phyloP scores from a whole-genome alignment of 2,329 filamentous ascomycete genomes.

The Ophiostoma angusticollis region DNA sequence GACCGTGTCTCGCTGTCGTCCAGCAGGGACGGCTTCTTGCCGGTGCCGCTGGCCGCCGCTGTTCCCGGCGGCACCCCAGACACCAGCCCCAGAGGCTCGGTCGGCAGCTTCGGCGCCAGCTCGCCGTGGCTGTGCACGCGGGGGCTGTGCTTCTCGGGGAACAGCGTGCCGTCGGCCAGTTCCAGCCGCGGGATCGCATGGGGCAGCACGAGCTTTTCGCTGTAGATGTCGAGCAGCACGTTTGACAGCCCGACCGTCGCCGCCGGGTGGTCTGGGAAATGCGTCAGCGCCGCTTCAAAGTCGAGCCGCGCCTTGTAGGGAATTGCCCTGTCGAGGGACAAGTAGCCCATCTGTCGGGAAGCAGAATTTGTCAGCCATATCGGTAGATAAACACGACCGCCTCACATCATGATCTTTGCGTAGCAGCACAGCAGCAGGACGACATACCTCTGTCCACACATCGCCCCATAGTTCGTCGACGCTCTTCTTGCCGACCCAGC shows the following conservation, averaged over 20 bases:
- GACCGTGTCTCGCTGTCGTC: neutral
- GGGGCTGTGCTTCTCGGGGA: constrained; percentile 12
- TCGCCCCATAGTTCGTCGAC: constrained; percentile 78
- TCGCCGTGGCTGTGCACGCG: constrained; percentile 8
- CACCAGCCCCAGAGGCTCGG: constrained; percentile 35
- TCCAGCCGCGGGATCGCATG: constrained; percentile 36
- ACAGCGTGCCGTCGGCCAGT: constrained; percentile 20
- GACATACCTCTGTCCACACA: constrained; percentile 62
- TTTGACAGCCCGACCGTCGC: constrained; percentile 75
- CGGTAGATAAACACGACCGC: too few relatives aligned
- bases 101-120: constrained; percentile 22
- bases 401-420: too few relatives aligned
- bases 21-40: neutral
- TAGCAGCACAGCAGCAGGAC: neutral
- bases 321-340: constrained; percentile 47
- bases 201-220: constrained; percentile 49
- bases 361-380: too few relatives aligned
- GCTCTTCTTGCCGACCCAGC: constrained; percentile 71
- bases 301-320: constrained; percentile 59
- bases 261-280: constrained; percentile 64
- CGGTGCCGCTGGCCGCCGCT: neutral
- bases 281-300: constrained; percentile 72
- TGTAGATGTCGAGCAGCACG: constrained; percentile 77
- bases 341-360: constrained; percentile 54
- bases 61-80: neutral